Evolutionary conservation across 208 protist species (phyloP), one percentile per base, ranked within the genome.

Genomic region (Acanthamoeba triangularis): DNA sequence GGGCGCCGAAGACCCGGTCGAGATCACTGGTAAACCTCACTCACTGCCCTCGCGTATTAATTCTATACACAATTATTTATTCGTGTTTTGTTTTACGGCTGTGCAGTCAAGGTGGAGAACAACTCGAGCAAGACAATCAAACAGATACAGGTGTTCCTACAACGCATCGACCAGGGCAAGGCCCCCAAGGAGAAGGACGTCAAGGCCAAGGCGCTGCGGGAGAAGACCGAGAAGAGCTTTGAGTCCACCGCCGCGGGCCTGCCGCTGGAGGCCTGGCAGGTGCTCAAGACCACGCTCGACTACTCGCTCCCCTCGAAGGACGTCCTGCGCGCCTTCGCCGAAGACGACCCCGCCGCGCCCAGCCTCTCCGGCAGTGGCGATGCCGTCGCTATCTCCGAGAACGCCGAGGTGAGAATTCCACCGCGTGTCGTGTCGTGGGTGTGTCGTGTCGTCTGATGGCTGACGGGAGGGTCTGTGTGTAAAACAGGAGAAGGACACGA

Each of bases 111-210:
- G 72, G 30, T 80, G 30, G 72, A 80, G 72, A 80, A 80, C 72
- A 80, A 80, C 72, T 80, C 72, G 37, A 80, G 72, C 72, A 80
- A 80, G 37, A 80, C 72, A 16, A 80, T 80, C 72, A 80, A 80
- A 35, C 72, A 80, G 72, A 80, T 80, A 11, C 72, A 80, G 72
- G 72, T 80, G 1, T 80, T 49, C 72, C 37, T 80, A 1, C 72
- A 80, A 30, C 72, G 72, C 72, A 30, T 44, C 25, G 72, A 80
- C 5, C 72, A 80, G 35, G 72, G 72, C 37, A 80, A 80, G 72
- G 72, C 72, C 0, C 72, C 72, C 18, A 80, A 80, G 72, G 72
- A 80, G 18, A 80, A 80, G 72, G 72, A 80, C 30, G 35, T 23
- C 7, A 33, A 44, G 18, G 72, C 72, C 72, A 80, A 80, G 37